Base-by-base conservation (phyloP, 2,329 filamentous ascomycete species). In the Xylaria sp. region DNA sequence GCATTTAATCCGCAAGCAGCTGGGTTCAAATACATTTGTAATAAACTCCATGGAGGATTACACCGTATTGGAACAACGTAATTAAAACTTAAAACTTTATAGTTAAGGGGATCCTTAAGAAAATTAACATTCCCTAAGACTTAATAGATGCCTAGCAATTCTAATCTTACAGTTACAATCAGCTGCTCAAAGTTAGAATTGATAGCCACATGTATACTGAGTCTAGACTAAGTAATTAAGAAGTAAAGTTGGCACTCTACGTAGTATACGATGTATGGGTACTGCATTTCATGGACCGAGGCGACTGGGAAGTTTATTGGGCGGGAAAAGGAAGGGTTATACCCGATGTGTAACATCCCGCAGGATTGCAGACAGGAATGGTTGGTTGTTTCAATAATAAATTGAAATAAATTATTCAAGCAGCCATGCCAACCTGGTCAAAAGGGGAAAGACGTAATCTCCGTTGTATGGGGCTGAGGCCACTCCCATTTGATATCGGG, bases 371-470 rank as follows among this genome's bases (percentile, higher is more conserved):
- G 33, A 44, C 5, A 54, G 56, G 27, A 38, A 31, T 59, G 54
- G 51, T 49, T 39, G 45, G 38, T 13, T 20, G 44, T 56, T 61
- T 54, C 22, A 54, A 44, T 49, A 45, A 47, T 45, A 36, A 50
- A 53, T 53, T 49, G 38, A 38, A 56, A 61, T 66, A 51, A 58
- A 55, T 45, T 36, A 25, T 53, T n/a, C 27, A 17, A 17, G 61
- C 53, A 25, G 56, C 47, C 39, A 33, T 25, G 42, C 42, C 61
- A 67, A 42, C 44, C 51, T 56, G 54, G 44, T 44, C 60, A 20
- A 47, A 69, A 69, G 64, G 53, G 65, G 67, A 65, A 69, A 69
- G 22, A 36, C 31, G 53, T 69, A 69, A 67, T 67, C 67, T 69
- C 67, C 67, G 67, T 20, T 1, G 33, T 62, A 9, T 62, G 61